These are phyloP conservation scores for Capsicum chinense DNA, from an alignment of 257 asterid species.

Conservation along the genomic window DNA sequence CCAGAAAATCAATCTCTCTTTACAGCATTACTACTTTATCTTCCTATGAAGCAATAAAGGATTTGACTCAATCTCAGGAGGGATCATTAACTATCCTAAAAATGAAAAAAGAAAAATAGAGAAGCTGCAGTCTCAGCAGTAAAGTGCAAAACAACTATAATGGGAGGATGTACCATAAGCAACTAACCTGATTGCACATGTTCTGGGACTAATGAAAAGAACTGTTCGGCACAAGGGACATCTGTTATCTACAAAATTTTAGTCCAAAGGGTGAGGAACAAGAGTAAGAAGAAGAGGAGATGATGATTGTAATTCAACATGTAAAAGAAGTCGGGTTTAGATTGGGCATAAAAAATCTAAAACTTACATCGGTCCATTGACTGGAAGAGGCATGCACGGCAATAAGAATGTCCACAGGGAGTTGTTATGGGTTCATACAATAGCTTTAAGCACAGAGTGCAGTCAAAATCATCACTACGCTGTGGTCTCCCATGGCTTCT, in stretches of 20 bases:
- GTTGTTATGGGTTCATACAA: constrained; percentile 91
- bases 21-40: background rate
- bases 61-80: background rate
- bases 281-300: constrained; percentile 4
- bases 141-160: background rate
- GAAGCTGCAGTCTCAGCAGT: background rate
- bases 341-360: constrained; percentile 21
- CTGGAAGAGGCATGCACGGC: constrained; percentile 96
- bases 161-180: constrained; percentile 29
- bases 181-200: constrained; percentile 84
- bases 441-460: constrained; percentile 90
- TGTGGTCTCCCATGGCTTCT: constrained; percentile 63
- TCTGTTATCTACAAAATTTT: constrained; percentile 65
- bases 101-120: constrained; percentile 11
- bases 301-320: constrained; percentile 6
- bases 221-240: constrained; percentile 97
- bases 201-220: constrained; percentile 76
- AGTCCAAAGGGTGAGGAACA: constrained; percentile 25
- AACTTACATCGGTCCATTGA: constrained; percentile 87
- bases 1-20: background rate
- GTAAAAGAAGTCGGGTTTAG: constrained; percentile 27
- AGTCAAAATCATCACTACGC: constrained; percentile 92
- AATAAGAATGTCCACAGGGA: constrained; percentile 98
- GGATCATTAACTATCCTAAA: constrained; percentile 4
- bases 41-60: background rate